Conservation (phyloP, 805 yeast species). For the Priceomyces castillae region DNA sequence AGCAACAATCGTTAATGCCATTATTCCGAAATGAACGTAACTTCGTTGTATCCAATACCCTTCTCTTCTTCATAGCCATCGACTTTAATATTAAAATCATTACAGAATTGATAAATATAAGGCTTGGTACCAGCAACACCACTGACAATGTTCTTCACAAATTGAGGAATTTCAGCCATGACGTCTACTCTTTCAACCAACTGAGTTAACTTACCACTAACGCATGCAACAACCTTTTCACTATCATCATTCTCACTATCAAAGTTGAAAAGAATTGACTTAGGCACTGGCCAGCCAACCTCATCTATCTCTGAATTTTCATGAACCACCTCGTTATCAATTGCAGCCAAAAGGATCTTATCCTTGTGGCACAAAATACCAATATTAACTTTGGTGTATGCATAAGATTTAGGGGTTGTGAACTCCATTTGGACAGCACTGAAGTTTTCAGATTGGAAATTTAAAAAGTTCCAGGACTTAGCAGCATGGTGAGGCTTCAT, state of each 20-base stretch:
- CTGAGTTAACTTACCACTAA: slow-evolving; percentile 57
- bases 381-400: slow-evolving; percentile 71
- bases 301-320: slow-evolving; percentile 55
- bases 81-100: slow-evolving; percentile 51
- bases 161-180: slow-evolving; percentile 93
- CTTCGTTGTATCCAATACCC: slow-evolving; percentile 74
- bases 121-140: slow-evolving; percentile 97
- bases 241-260: slow-evolving; percentile 44
- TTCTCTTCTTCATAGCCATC: slow-evolving; percentile 46
- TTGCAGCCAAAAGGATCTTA: slow-evolving; percentile 60
- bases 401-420: slow-evolving; percentile 90
- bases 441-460: slow-evolving; percentile 74
- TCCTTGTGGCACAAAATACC: slow-evolving; percentile 70
- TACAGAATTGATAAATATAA: slow-evolving; percentile 89
- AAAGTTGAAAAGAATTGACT: slow-evolving; percentile 55
- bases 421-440: slow-evolving; percentile 91
- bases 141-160: slow-evolving; percentile 88
- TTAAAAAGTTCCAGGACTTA: slow-evolving; percentile 90
- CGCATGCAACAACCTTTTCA: slow-evolving; percentile 43
- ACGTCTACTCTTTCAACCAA: slow-evolving; percentile 92
- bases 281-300: slow-evolving; percentile 91
- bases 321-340: slow-evolving; percentile 65
- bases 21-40: slow-evolving; percentile 66
- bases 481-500: slow-evolving; percentile 99
- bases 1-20: neutral